phyloP scores from a whole-genome alignment of 2,329 filamentous ascomycete species.

The Alternaria brassicae region DNA sequence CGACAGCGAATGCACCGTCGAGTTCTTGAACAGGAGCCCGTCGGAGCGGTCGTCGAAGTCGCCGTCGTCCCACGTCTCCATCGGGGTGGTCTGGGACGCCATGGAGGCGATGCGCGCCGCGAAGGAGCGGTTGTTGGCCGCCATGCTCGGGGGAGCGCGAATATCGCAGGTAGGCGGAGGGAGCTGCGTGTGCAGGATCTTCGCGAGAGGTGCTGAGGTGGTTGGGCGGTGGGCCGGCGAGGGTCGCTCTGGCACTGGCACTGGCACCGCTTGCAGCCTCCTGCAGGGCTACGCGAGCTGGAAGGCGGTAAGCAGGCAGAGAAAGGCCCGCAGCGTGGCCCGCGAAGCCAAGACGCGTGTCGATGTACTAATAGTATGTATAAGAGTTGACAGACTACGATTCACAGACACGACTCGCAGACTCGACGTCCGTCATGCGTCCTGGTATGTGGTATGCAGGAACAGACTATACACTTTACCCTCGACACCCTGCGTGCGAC shows the following conservation, averaged over 20 bases:
- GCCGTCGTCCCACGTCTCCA: conserved; percentile 71
- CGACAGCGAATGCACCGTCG: conserved; percentile 76
- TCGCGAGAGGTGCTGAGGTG: conserved; percentile 7
- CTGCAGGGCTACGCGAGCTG: conserved; percentile 14
- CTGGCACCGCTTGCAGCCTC: conserved; percentile 9
- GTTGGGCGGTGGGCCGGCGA: conserved; percentile 14
- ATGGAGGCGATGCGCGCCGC: conserved; percentile 56
- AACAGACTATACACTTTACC: not conserved
- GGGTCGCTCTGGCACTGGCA: conserved; percentile 10
- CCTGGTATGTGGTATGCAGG: not conserved
- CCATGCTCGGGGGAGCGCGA: conserved; percentile 32
- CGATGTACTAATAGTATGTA: no score
- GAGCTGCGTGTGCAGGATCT: conserved; percentile 17
- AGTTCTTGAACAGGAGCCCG: conserved; percentile 75
- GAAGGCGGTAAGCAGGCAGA: conserved; percentile 12
- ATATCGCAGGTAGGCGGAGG: conserved; percentile 27
- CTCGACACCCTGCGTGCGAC: not conserved
- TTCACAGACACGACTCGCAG: no score
- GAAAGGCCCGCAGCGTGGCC: conserved; percentile 11
- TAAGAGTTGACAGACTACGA: no score
- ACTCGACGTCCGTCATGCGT: not conserved
- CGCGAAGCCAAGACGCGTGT: conserved; percentile 10
- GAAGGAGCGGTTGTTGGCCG: conserved; percentile 47
- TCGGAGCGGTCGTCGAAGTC: conserved; percentile 53
- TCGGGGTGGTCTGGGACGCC: conserved; percentile 60